Evolutionary conservation across 2,329 filamentous ascomycete species (phyloP), one percentile per base, ranked within the genome.

Genomic region (Sporothrix variecibatus): DNA sequence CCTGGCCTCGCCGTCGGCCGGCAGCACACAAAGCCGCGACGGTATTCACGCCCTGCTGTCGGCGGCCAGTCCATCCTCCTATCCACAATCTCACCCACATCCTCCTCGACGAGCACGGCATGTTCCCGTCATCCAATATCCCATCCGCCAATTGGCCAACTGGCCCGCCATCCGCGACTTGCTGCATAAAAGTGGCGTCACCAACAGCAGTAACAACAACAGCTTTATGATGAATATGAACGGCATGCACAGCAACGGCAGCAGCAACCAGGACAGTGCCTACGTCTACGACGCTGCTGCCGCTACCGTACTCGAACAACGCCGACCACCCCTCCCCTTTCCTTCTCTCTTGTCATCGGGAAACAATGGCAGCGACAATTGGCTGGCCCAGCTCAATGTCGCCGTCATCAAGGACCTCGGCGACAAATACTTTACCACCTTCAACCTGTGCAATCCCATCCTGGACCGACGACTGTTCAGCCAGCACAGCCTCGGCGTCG

Each of bases 401-500:
- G 82, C 85, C 0, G 82, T 85, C 56, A 82, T 88, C 72, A 86
- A 86, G 75, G 85, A 85, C 0, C 81, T 88, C n/a, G 83, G 85
- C 9, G 85, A 87, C 79, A 85, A 85, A 0, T 88, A 87, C 75
- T 88, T 88, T 77, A 81, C 84, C n/a, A 86, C 86, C 0, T 88
- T 88, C 76, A 86, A 88, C 76, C 85, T 85, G 0, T 86, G 83
- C 38, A 87, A 84, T 20, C 87, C 87, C 0, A 83, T 87, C 28
- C 83, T 88, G 71, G 86, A 88, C 76, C 85, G 86, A 73, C 83
- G 83, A 23, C 84, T 86, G 72, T 88, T 87, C 78, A 86, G 85
- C 76, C 82, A 85, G 1, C 85, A 82, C 75, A 88, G 85, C 0
- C 82, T 88, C 5, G 83, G 84, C 12, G 78, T 82, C 3, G 86